These are phyloP conservation scores for Zygosaccharomyces bisporus DNA, from an alignment of 805 yeast genomes.

Conservation along the genomic window DNA sequence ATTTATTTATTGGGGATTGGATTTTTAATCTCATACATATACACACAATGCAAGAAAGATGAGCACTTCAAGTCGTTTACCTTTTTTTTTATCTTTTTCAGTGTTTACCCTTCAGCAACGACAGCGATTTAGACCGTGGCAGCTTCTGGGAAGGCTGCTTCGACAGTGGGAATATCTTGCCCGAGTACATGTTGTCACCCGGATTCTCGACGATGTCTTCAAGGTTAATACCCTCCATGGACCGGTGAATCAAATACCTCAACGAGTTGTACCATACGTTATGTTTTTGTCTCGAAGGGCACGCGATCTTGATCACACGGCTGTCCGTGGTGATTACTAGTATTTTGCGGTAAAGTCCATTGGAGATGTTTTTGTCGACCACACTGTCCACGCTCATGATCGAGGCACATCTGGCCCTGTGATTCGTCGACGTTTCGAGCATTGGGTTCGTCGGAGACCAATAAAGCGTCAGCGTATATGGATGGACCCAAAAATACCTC, in stretches of 20 bases:
- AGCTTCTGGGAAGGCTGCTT: slow-evolving; percentile 18
- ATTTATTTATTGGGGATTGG: slow-evolving; percentile 11
- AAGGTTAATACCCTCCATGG: slow-evolving; percentile 52
- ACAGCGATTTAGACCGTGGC: slow-evolving; percentile 14
- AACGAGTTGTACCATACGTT: slow-evolving; percentile 88
- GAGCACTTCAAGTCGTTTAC: too few relatives aligned
- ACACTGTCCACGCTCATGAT: slow-evolving; percentile 75
- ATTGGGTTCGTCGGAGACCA: slow-evolving; percentile 87
- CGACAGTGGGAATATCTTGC: slow-evolving; percentile 27
- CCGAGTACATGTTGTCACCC: slow-evolving; percentile 36
- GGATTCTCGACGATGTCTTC: slow-evolving; percentile 43
- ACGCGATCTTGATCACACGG: slow-evolving; percentile 70
- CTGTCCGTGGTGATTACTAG: slow-evolving; percentile 69
- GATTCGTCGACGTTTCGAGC: slow-evolving; percentile 58
- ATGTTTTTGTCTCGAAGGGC: slow-evolving; percentile 83
- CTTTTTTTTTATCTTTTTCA: too few relatives aligned
- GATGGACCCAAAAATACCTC: slow-evolving; percentile 94
- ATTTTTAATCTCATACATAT: not conserved
- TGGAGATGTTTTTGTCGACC: slow-evolving; percentile 84
- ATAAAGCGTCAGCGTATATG: slow-evolving; percentile 82
- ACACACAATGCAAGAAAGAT: not conserved
- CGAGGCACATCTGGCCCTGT: slow-evolving; percentile 73
- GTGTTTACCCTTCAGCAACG: slow-evolving; percentile 2
- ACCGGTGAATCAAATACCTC: slow-evolving; percentile 66
- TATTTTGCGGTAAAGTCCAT: slow-evolving; percentile 83